A percentile compares a stretch with the other conserved stretches of the same genome.
phyloP scores from a whole-genome alignment of 1,284 basidiomycete species.

The Xerocomus nothofagi region DNA sequence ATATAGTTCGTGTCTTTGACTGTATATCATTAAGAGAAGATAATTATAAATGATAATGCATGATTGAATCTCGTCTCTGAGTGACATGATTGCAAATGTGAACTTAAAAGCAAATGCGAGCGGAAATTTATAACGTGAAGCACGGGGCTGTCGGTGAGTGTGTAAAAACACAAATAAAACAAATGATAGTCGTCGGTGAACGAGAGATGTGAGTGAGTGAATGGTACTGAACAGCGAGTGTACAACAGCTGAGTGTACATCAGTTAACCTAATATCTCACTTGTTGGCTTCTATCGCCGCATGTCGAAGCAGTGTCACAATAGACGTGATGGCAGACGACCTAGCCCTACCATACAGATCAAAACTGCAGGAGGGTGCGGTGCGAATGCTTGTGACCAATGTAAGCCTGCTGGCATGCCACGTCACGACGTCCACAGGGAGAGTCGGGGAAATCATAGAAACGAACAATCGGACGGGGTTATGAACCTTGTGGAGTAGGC shows the following conservation, averaged over 20 bases:
- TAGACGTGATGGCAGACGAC: slow-evolving; percentile 5
- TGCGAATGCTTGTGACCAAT: slow-evolving; percentile 3
- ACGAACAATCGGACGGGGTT: slow-evolving; percentile 5
- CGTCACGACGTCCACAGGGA: slow-evolving; percentile 11
- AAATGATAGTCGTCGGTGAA: slow-evolving; percentile 26
- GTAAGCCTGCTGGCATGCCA: slow-evolving; percentile 8
- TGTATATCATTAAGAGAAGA: slow-evolving; percentile 29
- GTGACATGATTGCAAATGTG: slow-evolving; percentile 26
- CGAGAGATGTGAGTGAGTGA: slow-evolving; percentile 17
- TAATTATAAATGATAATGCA: slow-evolving; percentile 35
- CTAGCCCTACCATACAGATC: slow-evolving; percentile 8
- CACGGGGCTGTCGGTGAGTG: slow-evolving; percentile 16
- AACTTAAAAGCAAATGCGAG: slow-evolving; percentile 24
- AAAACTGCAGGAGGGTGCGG: slow-evolving; percentile 12
- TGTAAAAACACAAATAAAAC: slow-evolving; percentile 25
- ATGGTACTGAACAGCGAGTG: slow-evolving; percentile 23
- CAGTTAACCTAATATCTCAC: slow-evolving; percentile 14
- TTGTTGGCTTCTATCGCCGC: slow-evolving; percentile 16
- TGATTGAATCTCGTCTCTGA: slow-evolving; percentile 27
- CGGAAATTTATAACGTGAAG: slow-evolving; percentile 9
- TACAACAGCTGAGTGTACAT: slow-evolving; percentile 30
- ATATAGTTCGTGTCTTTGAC: slow-evolving; percentile 4
- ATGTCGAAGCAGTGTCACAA: slow-evolving; percentile 11
- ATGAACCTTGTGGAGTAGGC: slow-evolving; percentile 48
- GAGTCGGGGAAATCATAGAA: slow-evolving; percentile 3